Base-by-base conservation (phyloP, 2,329 filamentous ascomycete genomes). In the Chrysoporthe puriensis region DNA sequence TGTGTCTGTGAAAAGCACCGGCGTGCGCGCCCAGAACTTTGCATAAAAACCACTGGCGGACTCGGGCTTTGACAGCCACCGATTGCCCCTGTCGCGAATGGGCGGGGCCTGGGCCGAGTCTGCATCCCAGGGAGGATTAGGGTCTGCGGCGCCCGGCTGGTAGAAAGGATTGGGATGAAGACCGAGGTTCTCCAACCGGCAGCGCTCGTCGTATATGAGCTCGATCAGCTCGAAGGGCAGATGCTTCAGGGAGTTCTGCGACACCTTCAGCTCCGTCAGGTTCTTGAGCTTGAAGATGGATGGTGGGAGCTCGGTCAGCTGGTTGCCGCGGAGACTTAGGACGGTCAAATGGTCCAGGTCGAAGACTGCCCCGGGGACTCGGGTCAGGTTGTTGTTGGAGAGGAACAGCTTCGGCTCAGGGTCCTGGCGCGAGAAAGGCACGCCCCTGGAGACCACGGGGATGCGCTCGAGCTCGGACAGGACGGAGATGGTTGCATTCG, bases 261-360 rank as follows among this genome's bases (percentile, higher is more conserved):
- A 86, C 9, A 93, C 72, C 71, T 92, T 92, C 50, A 93, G 83
- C 62, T 87, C 83, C 62, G 80, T 79, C 4, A 93, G 81, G 67
- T 87, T 88, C 4, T 74, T 75, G 7, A 93, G 80, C 43, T 85
- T 84, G 32, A 80, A 81, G 61, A 93, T 87, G 3, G 83, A 81
- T 0, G 87, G 80, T 1, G 91, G 88, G 2, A 93, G 77, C 73
- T 90, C 85, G 0, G 78, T 79, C 16, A 93, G 81, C 34, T 82
- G 76, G 72, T 92, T 92, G 69, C 83, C 85, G 46, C 91, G 86
- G 18, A 93, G 80, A 72, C 86, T 91, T 14, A 93, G 83, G 18
- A 89, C 85, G 0, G 86, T 89, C 42, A 93, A 79, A 72, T 87
- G 80, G 32, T 87, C 79, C 2, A 93, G 78, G 59, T 86, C 82